Percentiles rank a stretch among this genome's conserved stretches.
These are phyloP conservation scores for Vanilla planifolia DNA, from an alignment of 106 monocot species.

Conservation along the genomic window DNA sequence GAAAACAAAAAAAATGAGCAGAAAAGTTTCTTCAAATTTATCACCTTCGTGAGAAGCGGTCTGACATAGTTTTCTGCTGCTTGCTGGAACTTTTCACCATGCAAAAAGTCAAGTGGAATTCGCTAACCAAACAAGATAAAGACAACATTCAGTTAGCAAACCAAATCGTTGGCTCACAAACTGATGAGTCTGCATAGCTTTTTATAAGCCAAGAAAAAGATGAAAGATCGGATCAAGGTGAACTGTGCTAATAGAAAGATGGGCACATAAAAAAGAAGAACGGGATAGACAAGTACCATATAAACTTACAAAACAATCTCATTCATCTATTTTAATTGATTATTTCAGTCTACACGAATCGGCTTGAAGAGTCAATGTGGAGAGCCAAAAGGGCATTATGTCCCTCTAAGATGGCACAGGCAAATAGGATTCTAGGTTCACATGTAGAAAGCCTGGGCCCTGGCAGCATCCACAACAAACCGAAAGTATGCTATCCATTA, in stretches of 20 bases:
- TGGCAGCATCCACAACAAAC: too few species aligned
- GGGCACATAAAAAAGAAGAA: background rate
- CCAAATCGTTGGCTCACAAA: background rate
- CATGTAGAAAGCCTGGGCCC: too few species aligned
- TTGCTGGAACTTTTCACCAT: conserved; percentile 70
- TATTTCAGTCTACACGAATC: too few species aligned
- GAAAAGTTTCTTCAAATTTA: background rate
- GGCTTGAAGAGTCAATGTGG: too few species aligned
- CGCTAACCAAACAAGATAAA: conserved; percentile 36
- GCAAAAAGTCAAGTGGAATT: conserved; percentile 93
- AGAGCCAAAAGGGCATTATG: too few species aligned
- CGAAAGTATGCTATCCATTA: too few species aligned
- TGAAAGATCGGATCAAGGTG: background rate
- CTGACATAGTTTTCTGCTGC: conserved; percentile 80
- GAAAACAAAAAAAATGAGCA: conserved; percentile 1
- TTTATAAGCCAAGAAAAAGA: background rate
- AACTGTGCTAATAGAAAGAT: background rate
- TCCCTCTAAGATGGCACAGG: too few species aligned
- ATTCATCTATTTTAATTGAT: background rate
- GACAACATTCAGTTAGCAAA: background rate
- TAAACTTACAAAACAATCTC: background rate
- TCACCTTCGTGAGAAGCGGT: conserved; percentile 87
- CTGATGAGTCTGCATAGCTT: background rate
- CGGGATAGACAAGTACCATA: background rate
- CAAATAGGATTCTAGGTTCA: too few species aligned